Percentiles rank a stretch among this genome's conserved stretches.
These are phyloP conservation scores for Nicotiana sylvestris DNA, from an alignment of 257 asterid genomes.

Conservation along the genomic window DNA sequence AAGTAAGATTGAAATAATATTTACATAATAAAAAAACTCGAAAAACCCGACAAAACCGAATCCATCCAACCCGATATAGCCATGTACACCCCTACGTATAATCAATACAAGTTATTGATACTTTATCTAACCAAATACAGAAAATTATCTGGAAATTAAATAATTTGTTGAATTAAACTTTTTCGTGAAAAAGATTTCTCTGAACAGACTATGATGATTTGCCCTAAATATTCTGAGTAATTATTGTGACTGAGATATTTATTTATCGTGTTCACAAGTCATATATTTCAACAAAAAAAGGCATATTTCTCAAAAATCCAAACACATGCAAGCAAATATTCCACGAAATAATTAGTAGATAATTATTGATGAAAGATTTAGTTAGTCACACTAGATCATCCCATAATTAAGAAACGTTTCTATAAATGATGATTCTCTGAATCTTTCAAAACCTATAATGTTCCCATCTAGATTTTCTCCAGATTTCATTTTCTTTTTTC, in stretches of 20 bases:
- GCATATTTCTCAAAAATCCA: not conserved
- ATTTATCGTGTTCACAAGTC: not conserved
- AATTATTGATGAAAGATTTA: conserved; percentile 15
- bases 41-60: no score
- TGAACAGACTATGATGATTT: not conserved
- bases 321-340: conserved; percentile 24
- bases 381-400: conserved; percentile 20
- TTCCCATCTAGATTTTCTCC: not conserved
- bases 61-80: no score
- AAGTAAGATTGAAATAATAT: no score
- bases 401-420: not conserved
- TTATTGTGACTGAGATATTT: not conserved
- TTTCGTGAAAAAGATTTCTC: not conserved
- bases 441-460: not conserved
- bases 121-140: no score
- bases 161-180: not conserved
- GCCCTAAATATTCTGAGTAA: not conserved
- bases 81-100: no score
- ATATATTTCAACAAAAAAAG: not conserved
- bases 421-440: not conserved
- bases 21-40: no score
- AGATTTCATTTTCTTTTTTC: not conserved
- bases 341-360: not conserved
- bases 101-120: no score
- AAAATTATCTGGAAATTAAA: not conserved